Base-by-base conservation (phyloP, 192 early-diverging fungal species). In the Backusella mclennaniae region DNA sequence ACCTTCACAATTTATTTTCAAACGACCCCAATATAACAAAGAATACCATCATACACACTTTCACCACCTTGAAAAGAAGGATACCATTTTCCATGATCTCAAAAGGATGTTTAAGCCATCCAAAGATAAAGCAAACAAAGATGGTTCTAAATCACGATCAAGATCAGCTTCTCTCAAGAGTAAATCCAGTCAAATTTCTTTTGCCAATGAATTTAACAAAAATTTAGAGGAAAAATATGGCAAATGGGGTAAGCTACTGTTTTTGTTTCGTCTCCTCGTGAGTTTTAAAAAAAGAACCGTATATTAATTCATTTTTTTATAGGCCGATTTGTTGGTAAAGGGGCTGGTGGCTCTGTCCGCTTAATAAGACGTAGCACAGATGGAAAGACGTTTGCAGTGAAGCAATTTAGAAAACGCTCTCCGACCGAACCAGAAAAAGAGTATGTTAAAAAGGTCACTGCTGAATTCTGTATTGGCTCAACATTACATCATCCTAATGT, bases 401-500 rank as follows among this genome's bases (percentile, higher is more conserved):
- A 95, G 79, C 92, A 95, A 84, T 95, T 96, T 83, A 88, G 93
- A 63, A 89, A 90, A 77, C 85, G 90, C 7, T 76, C 81, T 17
- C 76, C 79, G 2, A 84, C 90, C 46, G 95, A 95, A 80, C 85
- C 85, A 14, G 90, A 93, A 69, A 89, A 91, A 35, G 87, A 89
- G 3, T 96, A 95, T 77, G 85, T 92, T 76, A 95, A 96, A 79
- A 94, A 94, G 77, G 88, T 95, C 41, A 92, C 92, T 8, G 90
- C 91, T 14, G 95, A 96, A 83, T 96, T 94, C 81, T 96, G 94
- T 78, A 92, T 95, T 38, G 91, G 90, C 29, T 93, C 92, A 6
- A 91, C 89, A 6, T 83, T 95, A n/a, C 92, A 92, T 78, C 92
- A 95, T 77, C 84, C 86, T 49, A 94, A 94, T 77, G 88, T 95